phyloP scores from a whole-genome alignment of 345 rosid genomes.

The Crucihimalaya himalaica region DNA sequence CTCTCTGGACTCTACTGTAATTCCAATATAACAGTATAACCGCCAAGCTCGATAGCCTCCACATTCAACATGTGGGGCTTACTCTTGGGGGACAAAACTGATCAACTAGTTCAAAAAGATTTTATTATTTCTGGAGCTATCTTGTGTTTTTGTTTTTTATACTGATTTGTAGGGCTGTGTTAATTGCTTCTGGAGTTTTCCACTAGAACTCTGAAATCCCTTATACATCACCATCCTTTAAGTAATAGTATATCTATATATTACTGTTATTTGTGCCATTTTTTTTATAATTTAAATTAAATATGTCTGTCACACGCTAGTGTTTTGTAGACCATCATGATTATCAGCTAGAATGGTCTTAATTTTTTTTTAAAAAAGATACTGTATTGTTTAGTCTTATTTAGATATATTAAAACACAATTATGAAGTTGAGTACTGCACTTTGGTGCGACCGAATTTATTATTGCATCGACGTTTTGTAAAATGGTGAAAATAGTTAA shows the following conservation, averaged over 20 bases:
- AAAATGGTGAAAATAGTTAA: conserved; percentile 11
- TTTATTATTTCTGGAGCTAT: too few relatives aligned
- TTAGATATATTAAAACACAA: not conserved
- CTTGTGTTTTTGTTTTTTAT: too few relatives aligned
- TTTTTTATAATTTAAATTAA: too few relatives aligned
- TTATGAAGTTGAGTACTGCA: not conserved
- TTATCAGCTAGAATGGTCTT: too few relatives aligned
- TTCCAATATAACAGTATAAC: not conserved
- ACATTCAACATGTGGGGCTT: not conserved
- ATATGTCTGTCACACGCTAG: too few relatives aligned
- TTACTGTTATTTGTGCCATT: too few relatives aligned
- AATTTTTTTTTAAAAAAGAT: too few relatives aligned
- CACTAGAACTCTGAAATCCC: too few relatives aligned
- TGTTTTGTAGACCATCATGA: too few relatives aligned
- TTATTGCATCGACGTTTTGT: not conserved
- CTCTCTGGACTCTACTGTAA: not conserved
- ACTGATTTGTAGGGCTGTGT: not conserved
- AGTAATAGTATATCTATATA: too few relatives aligned
- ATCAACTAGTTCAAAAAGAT: not conserved
- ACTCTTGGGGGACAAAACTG: not conserved
- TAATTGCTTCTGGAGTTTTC: too few relatives aligned
- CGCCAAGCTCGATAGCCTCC: not conserved
- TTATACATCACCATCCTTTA: too few relatives aligned
- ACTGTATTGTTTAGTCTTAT: not conserved
- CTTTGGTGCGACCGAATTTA: not conserved